Evolutionary conservation across 768 basidiomycete genomes (phyloP).

Genomic region (Cystoderma amianthinum): DNA sequence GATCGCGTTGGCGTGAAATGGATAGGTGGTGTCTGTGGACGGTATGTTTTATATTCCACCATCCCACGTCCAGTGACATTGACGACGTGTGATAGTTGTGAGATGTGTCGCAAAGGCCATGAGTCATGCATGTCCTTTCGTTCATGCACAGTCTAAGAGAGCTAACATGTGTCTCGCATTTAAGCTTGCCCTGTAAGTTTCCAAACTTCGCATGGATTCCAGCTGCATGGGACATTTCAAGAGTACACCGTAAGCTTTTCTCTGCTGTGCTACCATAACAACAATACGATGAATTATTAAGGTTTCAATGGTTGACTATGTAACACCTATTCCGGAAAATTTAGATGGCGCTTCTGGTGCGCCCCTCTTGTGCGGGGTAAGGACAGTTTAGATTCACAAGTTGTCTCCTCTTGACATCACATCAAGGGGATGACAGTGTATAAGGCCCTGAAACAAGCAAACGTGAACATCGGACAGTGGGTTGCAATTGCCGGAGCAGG

Average conservation of each 20-base stretch:
- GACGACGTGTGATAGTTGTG: slow-evolving; percentile 35
- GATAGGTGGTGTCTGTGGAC: slow-evolving; percentile 35
- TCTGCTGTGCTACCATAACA: neutral
- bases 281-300: no score
- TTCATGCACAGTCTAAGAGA: no score
- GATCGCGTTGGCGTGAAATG: slow-evolving; percentile 79
- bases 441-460: slow-evolving; percentile 66
- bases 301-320: slow-evolving; percentile 58
- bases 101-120: slow-evolving; percentile 62
- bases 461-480: slow-evolving; percentile 58
- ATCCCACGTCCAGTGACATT: neutral
- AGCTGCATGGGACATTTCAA: slow-evolving; percentile 63
- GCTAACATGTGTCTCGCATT: no score
- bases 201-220: slow-evolving; percentile 49
- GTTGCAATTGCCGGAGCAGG: slow-evolving; percentile 71
- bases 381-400: slow-evolving; percentile 6
- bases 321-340: slow-evolving; percentile 70
- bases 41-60: slow-evolving; percentile 13
- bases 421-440: slow-evolving; percentile 71
- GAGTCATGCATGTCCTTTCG: slow-evolving; percentile 30
- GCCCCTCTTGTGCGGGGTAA: slow-evolving; percentile 67
- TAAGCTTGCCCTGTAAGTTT: slow-evolving; percentile 37
- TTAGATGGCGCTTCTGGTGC: slow-evolving; percentile 58
- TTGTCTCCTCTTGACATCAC: neutral
- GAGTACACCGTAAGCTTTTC: slow-evolving; percentile 46